Percentiles rank a stretch among this genome's conserved stretches.
These are phyloP conservation scores for Dissophora ornata DNA, from an alignment of 192 early-diverging fungal species.

Conservation along the genomic window DNA sequence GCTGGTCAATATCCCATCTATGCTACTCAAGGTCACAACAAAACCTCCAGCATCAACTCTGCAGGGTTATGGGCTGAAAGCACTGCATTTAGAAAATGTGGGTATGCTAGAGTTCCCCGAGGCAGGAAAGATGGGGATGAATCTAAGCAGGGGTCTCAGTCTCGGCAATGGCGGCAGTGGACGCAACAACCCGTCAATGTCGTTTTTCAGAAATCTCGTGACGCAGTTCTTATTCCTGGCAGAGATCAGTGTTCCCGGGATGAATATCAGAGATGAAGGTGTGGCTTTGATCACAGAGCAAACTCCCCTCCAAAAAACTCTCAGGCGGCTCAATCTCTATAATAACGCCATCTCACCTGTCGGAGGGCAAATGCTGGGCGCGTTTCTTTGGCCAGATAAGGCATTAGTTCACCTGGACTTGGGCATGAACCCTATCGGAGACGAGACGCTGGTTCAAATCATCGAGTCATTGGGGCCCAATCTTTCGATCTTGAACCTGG, in stretches of 20 bases:
- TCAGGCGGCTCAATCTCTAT: conserved; percentile 15
- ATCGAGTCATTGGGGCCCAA: conserved; percentile 28
- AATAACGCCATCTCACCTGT: conserved; percentile 35
- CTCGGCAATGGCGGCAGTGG: background rate
- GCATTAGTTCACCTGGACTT: conserved; percentile 17
- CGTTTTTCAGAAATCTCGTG: conserved; percentile 14
- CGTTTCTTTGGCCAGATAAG: conserved; percentile 18
- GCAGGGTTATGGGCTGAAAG: background rate
- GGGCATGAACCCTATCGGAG: conserved; percentile 28
- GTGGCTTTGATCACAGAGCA: conserved; percentile 14
- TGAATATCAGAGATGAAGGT: conserved; percentile 36
- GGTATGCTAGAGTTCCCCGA: conserved; percentile 14
- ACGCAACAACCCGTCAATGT: conserved; percentile 7
- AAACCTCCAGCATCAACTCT: background rate
- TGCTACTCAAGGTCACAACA: conserved; percentile 21
- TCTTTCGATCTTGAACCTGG: conserved; percentile 17
- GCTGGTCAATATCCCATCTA: conserved; percentile 24
- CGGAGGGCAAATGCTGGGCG: conserved; percentile 10
- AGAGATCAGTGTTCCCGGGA: conserved; percentile 17
- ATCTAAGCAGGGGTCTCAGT: conserved; percentile 3
- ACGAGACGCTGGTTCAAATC: conserved; percentile 16
- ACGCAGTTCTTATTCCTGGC: conserved; percentile 7
- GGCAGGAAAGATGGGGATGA: background rate
- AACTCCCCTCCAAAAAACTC: conserved; percentile 10
- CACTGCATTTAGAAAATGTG: conserved; percentile 21